Conservation (phyloP, 2,329 filamentous ascomycete genomes). For the Hypomyces rosellus region DNA sequence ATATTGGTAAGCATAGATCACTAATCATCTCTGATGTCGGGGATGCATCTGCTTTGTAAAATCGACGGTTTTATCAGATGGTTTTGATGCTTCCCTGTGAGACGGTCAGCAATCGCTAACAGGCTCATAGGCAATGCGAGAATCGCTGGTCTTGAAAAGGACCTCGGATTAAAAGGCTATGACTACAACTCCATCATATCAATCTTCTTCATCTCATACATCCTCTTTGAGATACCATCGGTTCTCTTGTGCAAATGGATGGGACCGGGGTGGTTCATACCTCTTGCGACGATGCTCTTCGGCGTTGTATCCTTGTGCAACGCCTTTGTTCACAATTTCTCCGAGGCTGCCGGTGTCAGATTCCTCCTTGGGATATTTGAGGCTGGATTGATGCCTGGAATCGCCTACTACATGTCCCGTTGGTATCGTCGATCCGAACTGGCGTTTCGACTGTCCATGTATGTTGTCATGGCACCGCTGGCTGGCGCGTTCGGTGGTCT, state of each 20-base stretch:
- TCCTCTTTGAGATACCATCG: constrained; percentile 63
- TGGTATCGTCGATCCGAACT: constrained; percentile 68
- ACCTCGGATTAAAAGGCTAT: constrained; percentile 52
- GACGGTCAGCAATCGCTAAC: too few species aligned
- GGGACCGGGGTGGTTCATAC: constrained; percentile 67
- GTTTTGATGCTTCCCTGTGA: neutral
- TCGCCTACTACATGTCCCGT: constrained; percentile 65
- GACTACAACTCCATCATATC: constrained; percentile 66
- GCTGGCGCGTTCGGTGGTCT: constrained; percentile 67
- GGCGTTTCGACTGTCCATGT: constrained; percentile 59
- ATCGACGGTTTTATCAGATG: neutral
- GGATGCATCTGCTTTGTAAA: neutral
- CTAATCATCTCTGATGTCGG: neutral
- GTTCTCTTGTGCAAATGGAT: constrained; percentile 65
- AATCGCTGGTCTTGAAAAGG: constrained; percentile 57
- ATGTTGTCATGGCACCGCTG: constrained; percentile 64
- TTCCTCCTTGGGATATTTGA: constrained; percentile 66
- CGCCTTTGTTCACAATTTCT: constrained; percentile 54
- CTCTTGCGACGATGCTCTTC: constrained; percentile 54
- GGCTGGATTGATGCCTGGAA: constrained; percentile 67
- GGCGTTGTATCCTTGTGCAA: constrained; percentile 58
- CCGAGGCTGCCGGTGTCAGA: constrained; percentile 51
- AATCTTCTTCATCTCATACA: constrained; percentile 67
- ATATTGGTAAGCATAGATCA: constrained; percentile 49
- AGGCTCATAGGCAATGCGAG: constrained; percentile 54